Evolutionary conservation across 176 grass and related monocot genomes (phyloP), one percentile per base, ranked within the genome.

Genomic region (Juncus inflexus): DNA sequence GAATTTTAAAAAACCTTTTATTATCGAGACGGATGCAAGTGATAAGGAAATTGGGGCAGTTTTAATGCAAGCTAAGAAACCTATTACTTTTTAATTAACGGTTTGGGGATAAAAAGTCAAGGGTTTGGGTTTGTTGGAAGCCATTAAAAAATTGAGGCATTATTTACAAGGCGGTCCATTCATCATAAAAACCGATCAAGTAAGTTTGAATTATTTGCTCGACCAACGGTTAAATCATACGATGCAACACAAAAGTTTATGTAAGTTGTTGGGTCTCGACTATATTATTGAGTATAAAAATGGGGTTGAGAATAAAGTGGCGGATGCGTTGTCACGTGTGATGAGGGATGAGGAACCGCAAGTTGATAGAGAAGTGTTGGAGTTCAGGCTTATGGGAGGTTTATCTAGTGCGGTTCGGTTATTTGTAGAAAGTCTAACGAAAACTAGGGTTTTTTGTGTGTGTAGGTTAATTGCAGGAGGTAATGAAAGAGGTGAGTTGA

Each of bases 211-310:
- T 2, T 10, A 49, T 5, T 1, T 62, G 4, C 11, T 73, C 4
- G 54, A 60, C 35, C 41, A 73, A 11, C 55, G 7, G 12, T 10
- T 49, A 36, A 61, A 1, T 12, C 3, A 9, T 6, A 19, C 54
- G 1, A 0, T 57, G 5, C 41, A 49, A 36, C 10, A 15, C 2
- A 73, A 73, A 64, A 10, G 61, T 36, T 9, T 35, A 4, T 64
- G 11, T 12, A 64, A 64, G 19, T 15, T 64, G 37, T 38, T 73
- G 39, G 56, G 55, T 0, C 4, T 71, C 2, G 11, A 71, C 9
- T 71, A 58, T 40, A 43, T 2, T 9, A 35, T 66, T 15, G 8
- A 56, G 8, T 71, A 71, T 6, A 71, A 58, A 11, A 71, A 71
- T 5, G 51, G 36, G 0, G 3, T 1, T 4, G 67, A 71, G 15